Percentiles rank a stretch among this genome's conserved stretches.
Evolutionary conservation across 2,329 filamentous ascomycete species (phyloP).

Genomic region (Ophiostoma montium): DNA sequence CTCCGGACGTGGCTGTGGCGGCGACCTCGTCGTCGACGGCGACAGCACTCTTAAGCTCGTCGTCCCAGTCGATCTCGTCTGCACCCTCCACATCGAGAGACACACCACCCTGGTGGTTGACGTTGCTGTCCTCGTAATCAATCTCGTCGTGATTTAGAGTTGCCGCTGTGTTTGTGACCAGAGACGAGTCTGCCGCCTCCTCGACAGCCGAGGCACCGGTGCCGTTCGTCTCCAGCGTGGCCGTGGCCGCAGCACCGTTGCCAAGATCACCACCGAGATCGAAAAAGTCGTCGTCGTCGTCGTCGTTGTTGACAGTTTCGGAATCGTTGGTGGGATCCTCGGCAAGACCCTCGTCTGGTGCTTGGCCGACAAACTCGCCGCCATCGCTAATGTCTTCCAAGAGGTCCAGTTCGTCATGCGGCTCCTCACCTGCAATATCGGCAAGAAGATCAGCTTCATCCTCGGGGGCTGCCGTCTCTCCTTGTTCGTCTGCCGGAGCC

Average conservation of each 20-base stretch:
- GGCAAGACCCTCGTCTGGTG: conserved; percentile 1
- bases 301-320: neutral
- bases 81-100: neutral
- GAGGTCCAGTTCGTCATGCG: conserved; percentile 8
- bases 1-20: conserved; percentile 14
- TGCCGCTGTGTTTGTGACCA: conserved; percentile 16
- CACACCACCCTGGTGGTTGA: neutral
- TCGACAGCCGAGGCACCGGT: neutral
- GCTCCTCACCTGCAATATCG: neutral
- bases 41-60: conserved; percentile 21
- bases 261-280: conserved; percentile 10
- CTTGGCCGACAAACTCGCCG: neutral
- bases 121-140: neutral
- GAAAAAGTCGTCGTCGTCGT: conserved; percentile 12
- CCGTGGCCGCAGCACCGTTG: neutral
- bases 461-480: neutral
- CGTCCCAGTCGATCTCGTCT: conserved; percentile 25
- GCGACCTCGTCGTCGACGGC: conserved; percentile 7
- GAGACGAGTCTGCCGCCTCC: neutral
- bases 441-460: neutral
- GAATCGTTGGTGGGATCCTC: neutral
- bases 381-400: conserved; percentile 4
- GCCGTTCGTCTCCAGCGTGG: neutral
- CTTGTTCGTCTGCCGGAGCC: neutral
- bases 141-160: conserved; percentile 15